Conservation (phyloP, 805 yeast species). For the Sugiyamaella chiloensis region DNA sequence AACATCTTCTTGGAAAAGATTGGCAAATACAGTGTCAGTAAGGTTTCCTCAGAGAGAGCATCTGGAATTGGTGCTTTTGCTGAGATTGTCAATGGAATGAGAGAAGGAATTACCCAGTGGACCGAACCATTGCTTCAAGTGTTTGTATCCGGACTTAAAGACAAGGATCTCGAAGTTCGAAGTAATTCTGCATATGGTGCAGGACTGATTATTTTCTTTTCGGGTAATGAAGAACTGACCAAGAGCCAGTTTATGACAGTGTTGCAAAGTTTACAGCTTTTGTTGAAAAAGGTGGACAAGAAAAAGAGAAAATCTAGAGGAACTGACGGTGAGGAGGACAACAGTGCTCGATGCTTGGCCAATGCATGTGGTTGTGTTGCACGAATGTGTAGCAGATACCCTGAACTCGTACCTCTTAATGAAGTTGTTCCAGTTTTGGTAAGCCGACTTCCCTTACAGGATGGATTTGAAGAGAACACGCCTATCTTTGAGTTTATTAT, state of each 20-base stretch:
- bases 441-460: slow-evolving; percentile 76
- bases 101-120: slow-evolving; percentile 57
- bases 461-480: slow-evolving; percentile 88
- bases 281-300: slow-evolving; percentile 75
- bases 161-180: slow-evolving; percentile 82
- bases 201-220: slow-evolving; percentile 64
- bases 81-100: slow-evolving; percentile 77
- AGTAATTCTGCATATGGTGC: slow-evolving; percentile 96
- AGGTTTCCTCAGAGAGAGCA: slow-evolving; percentile 71
- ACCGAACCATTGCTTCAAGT: slow-evolving; percentile 60
- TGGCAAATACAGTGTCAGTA: slow-evolving; percentile 53
- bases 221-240: slow-evolving; percentile 53
- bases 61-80: slow-evolving; percentile 87
- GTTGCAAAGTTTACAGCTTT: slow-evolving; percentile 62
- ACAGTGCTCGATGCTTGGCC: slow-evolving; percentile 78
- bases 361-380: slow-evolving; percentile 98
- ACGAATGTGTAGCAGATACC: slow-evolving; percentile 76
- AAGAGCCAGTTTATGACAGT: slow-evolving; percentile 64
- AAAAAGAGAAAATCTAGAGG: slow-evolving; percentile 42
- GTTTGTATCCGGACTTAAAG: slow-evolving; percentile 64
- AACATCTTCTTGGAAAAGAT: slow-evolving; percentile 66
- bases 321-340: slow-evolving; percentile 63
- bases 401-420: slow-evolving; percentile 66
- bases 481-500: slow-evolving; percentile 81
- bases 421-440: slow-evolving; percentile 73